phyloP scores from a whole-genome alignment of 257 asterid genomes.

The Nicotiana otophora region DNA sequence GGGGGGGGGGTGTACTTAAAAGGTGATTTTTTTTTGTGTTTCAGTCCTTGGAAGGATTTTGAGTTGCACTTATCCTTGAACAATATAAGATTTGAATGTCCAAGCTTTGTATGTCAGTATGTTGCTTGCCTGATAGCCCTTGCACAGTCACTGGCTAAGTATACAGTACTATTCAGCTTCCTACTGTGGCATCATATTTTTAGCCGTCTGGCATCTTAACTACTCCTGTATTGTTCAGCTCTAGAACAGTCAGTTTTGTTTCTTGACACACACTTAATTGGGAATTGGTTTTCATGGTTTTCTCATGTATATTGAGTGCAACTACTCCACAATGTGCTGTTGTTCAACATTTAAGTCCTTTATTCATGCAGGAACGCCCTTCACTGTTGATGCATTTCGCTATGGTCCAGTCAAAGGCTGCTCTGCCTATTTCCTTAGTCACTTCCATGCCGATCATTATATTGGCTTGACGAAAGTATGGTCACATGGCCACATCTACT shows the following conservation, averaged over 20 bases:
- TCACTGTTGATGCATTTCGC: slow-evolving; percentile 30
- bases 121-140: too few species aligned
- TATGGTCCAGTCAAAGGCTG: slow-evolving; percentile 19
- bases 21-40: too few species aligned
- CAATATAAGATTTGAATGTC: too few species aligned
- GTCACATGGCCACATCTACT: slow-evolving; percentile 28
- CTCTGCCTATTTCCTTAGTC: slow-evolving; percentile 20
- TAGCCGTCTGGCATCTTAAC: not conserved
- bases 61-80: not conserved
- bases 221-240: not conserved
- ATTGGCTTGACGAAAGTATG: slow-evolving; percentile 21
- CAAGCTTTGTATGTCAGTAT: not conserved
- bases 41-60: not conserved
- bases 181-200: not conserved
- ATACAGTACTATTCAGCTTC: not conserved
- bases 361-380: slow-evolving; percentile 20
- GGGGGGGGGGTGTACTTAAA: too few species aligned
- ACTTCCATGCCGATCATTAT: slow-evolving; percentile 30
- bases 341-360: not conserved
- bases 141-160: not conserved
- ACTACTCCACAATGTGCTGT: not conserved
- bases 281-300: not conserved
- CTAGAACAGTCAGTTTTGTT: not conserved
- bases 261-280: not conserved
- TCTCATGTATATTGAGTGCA: not conserved